Base-by-base conservation (phyloP, 2,329 filamentous ascomycete genomes). In the Venturia asperata region DNA sequence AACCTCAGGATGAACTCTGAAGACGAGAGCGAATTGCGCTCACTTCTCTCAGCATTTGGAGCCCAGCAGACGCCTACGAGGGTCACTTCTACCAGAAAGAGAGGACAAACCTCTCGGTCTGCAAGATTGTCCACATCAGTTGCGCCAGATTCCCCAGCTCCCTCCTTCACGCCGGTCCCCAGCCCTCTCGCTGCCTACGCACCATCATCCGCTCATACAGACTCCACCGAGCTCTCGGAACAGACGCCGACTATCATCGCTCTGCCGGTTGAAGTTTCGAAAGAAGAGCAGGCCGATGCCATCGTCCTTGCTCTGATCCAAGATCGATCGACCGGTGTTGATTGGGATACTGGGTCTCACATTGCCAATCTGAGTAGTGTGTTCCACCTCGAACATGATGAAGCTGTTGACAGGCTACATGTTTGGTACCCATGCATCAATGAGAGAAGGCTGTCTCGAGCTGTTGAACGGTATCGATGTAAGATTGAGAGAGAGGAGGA, bases 381-480 rank as follows among this genome's bases (percentile, higher is more conserved):
- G n/a, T 10, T 34, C 19, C 52, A 58, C 52, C 5, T 37, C 11
- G 30, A 19, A 11, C 15, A n/a, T 11, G 17, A 34, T 15, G 52
- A 58, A 34, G 52, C 52, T 3, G 52, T 58, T 2, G 27, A 58
- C 24, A 58, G n/a, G 19, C 21, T 58, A 15, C 15, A 24, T 11
- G 37, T 37, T 58, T 58, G 52, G 52, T 58, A 58, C 19, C 52
- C 52, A 1, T 58, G 52, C 30, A 58, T 58, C 19, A 24, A 10
- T 10, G 19, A 19, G 17, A 58, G 3, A 3, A 58, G 27, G 30
- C 1, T 58, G 30, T 37, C 30, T 9, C 27, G 52, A 19, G 52
- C 52, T 21, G 19, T 34, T 6, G 30, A 37, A 7, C 30, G 19
- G 37, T 58, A 58, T 37, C 52, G 52, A 13, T 58, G 9, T 7